phyloP scores from a whole-genome alignment of 2,329 filamentous ascomycete genomes.

The Claviceps pazoutovae region DNA sequence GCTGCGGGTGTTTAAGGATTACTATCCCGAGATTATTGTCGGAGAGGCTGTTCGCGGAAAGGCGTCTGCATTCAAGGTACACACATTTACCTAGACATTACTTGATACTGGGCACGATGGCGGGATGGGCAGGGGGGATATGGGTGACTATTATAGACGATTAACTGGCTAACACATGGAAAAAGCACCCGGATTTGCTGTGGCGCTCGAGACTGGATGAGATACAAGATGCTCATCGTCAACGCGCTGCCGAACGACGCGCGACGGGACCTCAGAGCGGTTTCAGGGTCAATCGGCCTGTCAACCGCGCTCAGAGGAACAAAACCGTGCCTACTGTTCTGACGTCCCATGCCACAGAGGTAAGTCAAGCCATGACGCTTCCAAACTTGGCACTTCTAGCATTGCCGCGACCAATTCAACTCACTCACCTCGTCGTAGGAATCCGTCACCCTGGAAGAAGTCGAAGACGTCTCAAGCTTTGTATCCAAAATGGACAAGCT shows the following conservation, averaged over 20 bases:
- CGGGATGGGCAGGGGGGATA: background rate
- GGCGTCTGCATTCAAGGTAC: constrained; percentile 47
- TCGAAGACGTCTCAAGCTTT: constrained; percentile 56
- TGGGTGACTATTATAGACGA: too few relatives aligned
- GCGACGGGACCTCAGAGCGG: constrained; percentile 25
- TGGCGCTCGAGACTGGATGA: constrained; percentile 57
- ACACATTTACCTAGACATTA: background rate
- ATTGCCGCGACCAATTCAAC: background rate
- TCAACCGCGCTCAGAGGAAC: constrained; percentile 14
- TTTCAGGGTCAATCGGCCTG: constrained; percentile 48
- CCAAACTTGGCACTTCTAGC: background rate
- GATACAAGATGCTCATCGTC: constrained; percentile 46
- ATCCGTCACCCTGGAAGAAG: constrained; percentile 60
- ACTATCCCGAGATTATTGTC: constrained; percentile 78
- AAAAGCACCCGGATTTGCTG: constrained; percentile 55
- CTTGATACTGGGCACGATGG: background rate
- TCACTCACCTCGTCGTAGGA: constrained; percentile 21
- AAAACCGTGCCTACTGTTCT: constrained; percentile 53
- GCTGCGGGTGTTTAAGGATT: constrained; percentile 75
- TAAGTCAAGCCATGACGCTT: constrained; percentile 15
- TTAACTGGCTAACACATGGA: constrained; percentile 1
- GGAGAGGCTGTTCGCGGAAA: constrained; percentile 50
- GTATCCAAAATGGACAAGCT: constrained; percentile 63
- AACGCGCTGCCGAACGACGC: constrained; percentile 29
- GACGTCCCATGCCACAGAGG: constrained; percentile 59